Evolutionary conservation across 352 stramenopile genomes (phyloP).

Genomic region (Poterioochromonas sp.): DNA sequence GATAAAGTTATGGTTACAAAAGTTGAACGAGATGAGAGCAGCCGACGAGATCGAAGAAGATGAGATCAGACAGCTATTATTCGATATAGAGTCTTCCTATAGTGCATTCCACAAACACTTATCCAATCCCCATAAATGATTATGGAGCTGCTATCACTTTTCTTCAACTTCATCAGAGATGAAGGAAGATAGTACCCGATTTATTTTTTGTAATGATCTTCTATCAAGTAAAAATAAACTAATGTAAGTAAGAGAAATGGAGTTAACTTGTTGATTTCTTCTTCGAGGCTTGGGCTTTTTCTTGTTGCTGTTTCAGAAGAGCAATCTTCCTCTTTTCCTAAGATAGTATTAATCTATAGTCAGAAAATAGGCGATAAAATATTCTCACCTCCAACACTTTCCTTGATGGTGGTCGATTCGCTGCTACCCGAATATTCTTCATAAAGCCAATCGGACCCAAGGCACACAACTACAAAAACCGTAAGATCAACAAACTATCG

Average conservation of each 20-base stretch:
- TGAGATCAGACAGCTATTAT: slow-evolving; percentile 83
- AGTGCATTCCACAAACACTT: slow-evolving; percentile 73
- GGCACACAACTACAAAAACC: background rate
- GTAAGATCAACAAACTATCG: background rate
- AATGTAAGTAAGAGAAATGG: no score
- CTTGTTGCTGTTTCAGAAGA: no score
- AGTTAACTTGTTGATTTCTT: no score
- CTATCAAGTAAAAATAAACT: no score
- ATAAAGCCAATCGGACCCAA: background rate
- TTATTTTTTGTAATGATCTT: no score
- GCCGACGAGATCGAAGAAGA: slow-evolving; percentile 88
- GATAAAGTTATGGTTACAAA: slow-evolving; percentile 85
- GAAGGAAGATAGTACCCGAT: no score
- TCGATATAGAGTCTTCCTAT: slow-evolving; percentile 89
- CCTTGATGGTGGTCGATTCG: background rate
- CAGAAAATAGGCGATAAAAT: background rate
- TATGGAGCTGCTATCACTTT: no score
- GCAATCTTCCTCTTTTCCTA: no score
- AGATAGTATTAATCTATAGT: no score
- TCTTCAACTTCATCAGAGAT: no score
- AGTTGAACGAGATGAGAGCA: slow-evolving; percentile 87
- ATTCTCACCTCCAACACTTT: background rate
- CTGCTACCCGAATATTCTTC: background rate
- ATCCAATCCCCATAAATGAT: no score
- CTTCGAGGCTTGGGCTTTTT: no score